Base-by-base conservation (phyloP, 78 protist genomes). In the Guillardia theta region DNA sequence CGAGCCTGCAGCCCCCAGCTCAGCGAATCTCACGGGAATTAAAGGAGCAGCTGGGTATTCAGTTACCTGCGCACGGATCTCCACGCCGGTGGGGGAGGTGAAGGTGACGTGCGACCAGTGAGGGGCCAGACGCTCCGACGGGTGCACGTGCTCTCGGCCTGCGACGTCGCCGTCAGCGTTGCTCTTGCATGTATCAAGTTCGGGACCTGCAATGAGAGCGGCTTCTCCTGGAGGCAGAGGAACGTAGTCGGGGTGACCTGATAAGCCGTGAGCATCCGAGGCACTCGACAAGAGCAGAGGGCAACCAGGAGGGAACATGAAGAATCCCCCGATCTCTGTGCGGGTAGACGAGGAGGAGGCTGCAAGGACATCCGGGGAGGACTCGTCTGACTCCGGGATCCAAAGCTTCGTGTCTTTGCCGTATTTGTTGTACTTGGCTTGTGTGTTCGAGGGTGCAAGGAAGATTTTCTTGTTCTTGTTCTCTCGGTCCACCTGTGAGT, bases 171-270 rank as follows among this genome's bases (percentile, higher is more conserved):
- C n/a, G n/a, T n/a, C n/a, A n/a, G n/a, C n/a, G n/a, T n/a, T 21
- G 64, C 19, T 19, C 19, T 53, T 15, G 12, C 64, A 53, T 53
- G 64, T 15, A 53, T 53, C 64, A 53, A 53, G 12, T 21, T 19
- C 15, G 19, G 64, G 33, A 21, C 64, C 64, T 4, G 90, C 90
- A 43, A 78, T 78, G 43, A 78, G 50, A 19, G 90, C 90, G 19
- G 90, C 90, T 43, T 78, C 90, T 4, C 90, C 90, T 10, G 90
- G 90, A 15, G 90, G 90, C 90, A 78, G 90, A 19, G 90, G 90
- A 22, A 78, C 90, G 50, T 78, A 36, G 90, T 78, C 90, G 10
- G 90, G 90, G 90, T 78, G 90, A n/a, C n/a, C n/a, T n/a, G n/a
- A n/a, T n/a, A n/a, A n/a, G n/a, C n/a, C n/a, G n/a, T n/a, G n/a